Evolutionary conservation across 306 rosid genomes (phyloP), one percentile per base, ranked within the genome.

Genomic region (Cicer bijugum): DNA sequence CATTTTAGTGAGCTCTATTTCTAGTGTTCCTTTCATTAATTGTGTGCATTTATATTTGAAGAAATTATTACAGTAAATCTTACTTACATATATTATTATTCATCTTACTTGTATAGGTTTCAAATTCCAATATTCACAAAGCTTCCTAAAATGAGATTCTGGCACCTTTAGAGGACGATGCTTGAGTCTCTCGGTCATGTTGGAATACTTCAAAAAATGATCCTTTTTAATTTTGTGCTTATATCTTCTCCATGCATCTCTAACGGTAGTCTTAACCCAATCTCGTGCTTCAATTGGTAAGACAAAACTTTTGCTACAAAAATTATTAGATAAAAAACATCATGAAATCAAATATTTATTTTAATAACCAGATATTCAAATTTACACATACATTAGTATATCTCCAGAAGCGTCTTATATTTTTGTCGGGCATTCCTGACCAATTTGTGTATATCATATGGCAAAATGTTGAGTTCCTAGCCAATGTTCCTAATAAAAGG

Each of bases 171-270:
- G 33, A 28, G 33, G 33, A 28, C 33, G 33, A 28, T 2, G 2
- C 0, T 28, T 28, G 33, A 28, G 4, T 28, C 33, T 56, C 23
- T 1, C 14, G 0, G 7, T 56, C 14, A 56, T 20, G 37, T 20
- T 19, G 20, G 33, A 28, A 28, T 28, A 28, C 33, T 56, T 56
- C 37, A 56, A 20, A 56, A 19, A 56, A 19, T 16, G 0, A 9
- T 20, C 0, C 38, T 20, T 56, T 4, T 28, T 28, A 20, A 56
- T 3, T 56, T 56, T 20, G 6, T 19, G 35, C 20, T 56, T 56
- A 56, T 9, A 56, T 19, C 35, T 16, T 56, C 61, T 56, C 61
- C 61, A 56, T 15, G 38, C 37, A 52, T 52, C 59, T 16, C 59
- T 7, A 52, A 52, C 12, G 7, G 9, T n/a, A 52, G 58, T 15